Conservation (phyloP, 306 rosid genomes). For the Gillenia trifoliata region DNA sequence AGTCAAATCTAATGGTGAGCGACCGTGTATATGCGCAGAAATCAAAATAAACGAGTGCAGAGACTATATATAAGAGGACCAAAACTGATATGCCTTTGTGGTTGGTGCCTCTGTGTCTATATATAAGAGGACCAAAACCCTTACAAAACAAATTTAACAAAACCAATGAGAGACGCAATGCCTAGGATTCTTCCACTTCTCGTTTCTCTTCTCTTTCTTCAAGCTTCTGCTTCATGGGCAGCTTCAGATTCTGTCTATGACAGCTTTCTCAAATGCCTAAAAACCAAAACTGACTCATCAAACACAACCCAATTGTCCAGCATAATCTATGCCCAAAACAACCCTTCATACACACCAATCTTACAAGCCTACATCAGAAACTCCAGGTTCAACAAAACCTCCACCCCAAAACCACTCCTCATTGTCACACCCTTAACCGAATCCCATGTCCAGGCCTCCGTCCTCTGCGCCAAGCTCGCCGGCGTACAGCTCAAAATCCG, state of each 20-base stretch:
- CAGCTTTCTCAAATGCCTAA: conserved; percentile 49
- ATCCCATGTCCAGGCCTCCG: conserved; percentile 53
- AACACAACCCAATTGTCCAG: conserved; percentile 19
- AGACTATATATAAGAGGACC: background rate
- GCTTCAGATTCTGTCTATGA: conserved; percentile 35
- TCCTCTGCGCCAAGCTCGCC: conserved; percentile 44
- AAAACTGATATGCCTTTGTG: too few relatives aligned
- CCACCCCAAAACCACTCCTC: conserved; percentile 59
- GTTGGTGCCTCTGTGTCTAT: background rate
- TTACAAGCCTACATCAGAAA: conserved; percentile 71
- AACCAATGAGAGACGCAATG: background rate
- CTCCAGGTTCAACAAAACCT: conserved; percentile 62
- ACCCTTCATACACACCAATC: conserved; percentile 48
- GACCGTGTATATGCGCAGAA: too few relatives aligned
- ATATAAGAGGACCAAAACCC: background rate
- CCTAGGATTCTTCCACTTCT: conserved; percentile 10
- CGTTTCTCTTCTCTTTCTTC: conserved; percentile 20
- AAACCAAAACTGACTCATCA: conserved; percentile 25
- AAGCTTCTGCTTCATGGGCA: conserved; percentile 21
- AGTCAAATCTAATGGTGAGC: too few relatives aligned
- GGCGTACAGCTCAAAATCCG: conserved; percentile 52
- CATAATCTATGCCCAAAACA: conserved; percentile 31
- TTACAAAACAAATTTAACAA: background rate
- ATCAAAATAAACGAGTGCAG: too few relatives aligned
- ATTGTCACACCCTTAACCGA: conserved; percentile 47